Percentiles rank a stretch among this genome's conserved stretches.
Evolutionary conservation across 176 grass and related monocot species (phyloP).

Genomic region (Aegilops bicornis): DNA sequence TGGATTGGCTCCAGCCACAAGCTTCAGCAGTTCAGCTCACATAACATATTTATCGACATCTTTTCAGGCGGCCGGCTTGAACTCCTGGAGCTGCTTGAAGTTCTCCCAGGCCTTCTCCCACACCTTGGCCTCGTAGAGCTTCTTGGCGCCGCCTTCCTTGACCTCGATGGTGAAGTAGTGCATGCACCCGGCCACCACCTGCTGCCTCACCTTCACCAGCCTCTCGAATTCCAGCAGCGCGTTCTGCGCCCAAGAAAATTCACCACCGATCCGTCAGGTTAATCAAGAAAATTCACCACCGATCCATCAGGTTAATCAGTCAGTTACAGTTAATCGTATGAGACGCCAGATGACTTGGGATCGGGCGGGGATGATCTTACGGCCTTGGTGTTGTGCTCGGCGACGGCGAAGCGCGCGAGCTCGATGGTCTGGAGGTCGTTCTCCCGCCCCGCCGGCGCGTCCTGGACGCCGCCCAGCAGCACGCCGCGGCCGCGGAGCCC

Average conservation of each 20-base stretch:
- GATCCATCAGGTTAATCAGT: too few species aligned
- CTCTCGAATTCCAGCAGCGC: constrained; percentile 52
- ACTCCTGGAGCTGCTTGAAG: constrained; percentile 65
- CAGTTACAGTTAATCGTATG: not conserved
- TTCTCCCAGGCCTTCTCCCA: constrained; percentile 62
- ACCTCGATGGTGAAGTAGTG: constrained; percentile 69
- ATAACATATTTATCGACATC: not conserved
- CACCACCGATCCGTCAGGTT: too few species aligned
- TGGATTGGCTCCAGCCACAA: not conserved
- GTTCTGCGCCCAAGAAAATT: constrained; percentile 25
- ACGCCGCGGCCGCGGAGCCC: too few species aligned
- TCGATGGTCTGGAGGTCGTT: constrained; percentile 47
- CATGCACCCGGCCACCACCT: constrained; percentile 55
- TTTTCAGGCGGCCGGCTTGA: constrained; percentile 38
- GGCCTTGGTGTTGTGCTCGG: constrained; percentile 58
- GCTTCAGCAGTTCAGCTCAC: not conserved
- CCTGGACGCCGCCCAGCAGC: constrained; percentile 24
- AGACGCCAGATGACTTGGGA: not conserved
- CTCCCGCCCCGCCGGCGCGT: constrained; percentile 46
- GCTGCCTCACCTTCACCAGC: constrained; percentile 61
- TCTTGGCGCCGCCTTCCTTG: constrained; percentile 49
- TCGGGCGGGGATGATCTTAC: constrained; percentile 3
- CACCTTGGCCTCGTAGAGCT: constrained; percentile 61
- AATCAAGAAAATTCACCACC: too few species aligned
- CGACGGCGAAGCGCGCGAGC: constrained; percentile 70